Evolutionary conservation across 257 asterid genomes (phyloP).

Genomic region (Nicotiana paniculata): DNA sequence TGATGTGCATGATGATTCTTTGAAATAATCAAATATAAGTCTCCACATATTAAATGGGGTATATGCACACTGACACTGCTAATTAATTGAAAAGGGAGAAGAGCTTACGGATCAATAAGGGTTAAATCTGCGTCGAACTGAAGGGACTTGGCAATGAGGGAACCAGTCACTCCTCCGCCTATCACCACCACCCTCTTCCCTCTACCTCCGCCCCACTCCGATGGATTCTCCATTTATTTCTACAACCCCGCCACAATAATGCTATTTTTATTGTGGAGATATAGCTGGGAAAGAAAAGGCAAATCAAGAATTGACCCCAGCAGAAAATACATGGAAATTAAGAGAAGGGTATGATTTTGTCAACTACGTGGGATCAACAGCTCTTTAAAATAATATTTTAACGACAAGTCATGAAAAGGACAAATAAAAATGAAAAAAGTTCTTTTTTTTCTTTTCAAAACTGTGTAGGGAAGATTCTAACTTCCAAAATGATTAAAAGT

Average conservation of each 20-base stretch:
- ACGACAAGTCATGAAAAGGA: neutral
- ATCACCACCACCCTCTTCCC: constrained; percentile 84
- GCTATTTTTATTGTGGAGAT: neutral
- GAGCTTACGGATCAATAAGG: constrained; percentile 66
- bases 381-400: neutral
- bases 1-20: too few relatives aligned
- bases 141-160: constrained; percentile 71
- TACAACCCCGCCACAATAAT: constrained; percentile 7
- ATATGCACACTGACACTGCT: neutral
- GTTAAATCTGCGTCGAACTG: constrained; percentile 75
- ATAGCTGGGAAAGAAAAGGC: too few relatives aligned
- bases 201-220: constrained; percentile 49
- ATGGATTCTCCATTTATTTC: constrained; percentile 29
- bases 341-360: neutral
- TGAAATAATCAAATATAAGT: neutral
- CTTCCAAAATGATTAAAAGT: too few relatives aligned
- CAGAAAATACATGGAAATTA: neutral
- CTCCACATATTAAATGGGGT: neutral
- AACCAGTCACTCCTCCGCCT: constrained; percentile 89
- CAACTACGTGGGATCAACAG: neutral
- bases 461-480: too few relatives aligned
- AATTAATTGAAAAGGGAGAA: neutral
- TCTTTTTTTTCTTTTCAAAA: neutral
- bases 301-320: neutral
- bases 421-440: neutral